Base-by-base conservation (phyloP, 495 filamentous ascomycete species). In the Hyphodiscus hymeniophilus region DNA sequence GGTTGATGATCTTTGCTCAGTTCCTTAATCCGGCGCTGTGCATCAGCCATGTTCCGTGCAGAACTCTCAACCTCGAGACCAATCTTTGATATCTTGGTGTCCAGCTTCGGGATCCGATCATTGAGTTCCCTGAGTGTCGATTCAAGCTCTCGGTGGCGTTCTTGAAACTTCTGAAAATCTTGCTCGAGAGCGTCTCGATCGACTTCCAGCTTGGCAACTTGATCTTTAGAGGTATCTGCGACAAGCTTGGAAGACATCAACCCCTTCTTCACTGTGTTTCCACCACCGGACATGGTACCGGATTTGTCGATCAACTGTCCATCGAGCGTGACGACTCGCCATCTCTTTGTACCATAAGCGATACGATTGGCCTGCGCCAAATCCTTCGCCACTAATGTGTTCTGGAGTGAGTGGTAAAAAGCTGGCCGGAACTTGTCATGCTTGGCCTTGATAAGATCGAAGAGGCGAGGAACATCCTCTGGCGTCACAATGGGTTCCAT, bases 251-350 rank as follows among this genome's bases (percentile, higher is more conserved):
- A 90, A 2, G 91, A 96, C 92, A 98, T 98, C 39, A 82, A 79
- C 2, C 94, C 94, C 50, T 80, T 85, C 47, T 90, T 87, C 31
- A 89, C 84, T 30, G 82, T 87, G 30, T 75, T 89, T 34, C 92
- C 92, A 72, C 92, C 92, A 69, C 92, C 92, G 52, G 85, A 94
- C 94, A 98, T 96, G 7, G 92, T 97, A 68, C 92, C 92, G 2
- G 89, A 94, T 55, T 88, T 90, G 65, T 98, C 92, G 48, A 98
- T 96, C 39, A 98, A 76, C 59, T 95, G 89, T 16, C 92, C 92
- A 56, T 91, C 85, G 22, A 96, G 77, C 0, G 94, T 97, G 20
- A 98, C 92, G 2, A 98, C 94, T 56, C 92, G 79, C 91, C 92
- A 97, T 54, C 94, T 73, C 60, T 76, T 83, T 33, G 84, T 85